phyloP scores from a whole-genome alignment of 2,329 filamentous ascomycete species.

The Stagonosporopsis cucurbitacearum region DNA sequence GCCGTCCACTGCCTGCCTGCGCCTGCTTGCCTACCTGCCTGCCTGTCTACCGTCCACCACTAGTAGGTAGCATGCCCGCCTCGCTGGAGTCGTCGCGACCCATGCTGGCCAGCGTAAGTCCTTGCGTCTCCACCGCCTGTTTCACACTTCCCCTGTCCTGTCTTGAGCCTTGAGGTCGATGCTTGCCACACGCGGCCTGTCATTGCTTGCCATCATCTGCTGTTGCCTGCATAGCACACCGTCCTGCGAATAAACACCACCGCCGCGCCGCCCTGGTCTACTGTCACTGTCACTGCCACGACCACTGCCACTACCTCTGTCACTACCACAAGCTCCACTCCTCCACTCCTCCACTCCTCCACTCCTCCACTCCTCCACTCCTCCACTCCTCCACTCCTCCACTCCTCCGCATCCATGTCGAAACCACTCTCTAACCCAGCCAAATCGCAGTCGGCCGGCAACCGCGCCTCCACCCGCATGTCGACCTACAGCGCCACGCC shows the following conservation, averaged over 20 bases:
- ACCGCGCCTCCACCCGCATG: conserved; percentile 54
- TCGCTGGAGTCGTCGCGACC: conserved; percentile 50
- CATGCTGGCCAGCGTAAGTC: conserved; percentile 51
- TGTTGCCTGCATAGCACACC: too few species aligned
- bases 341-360: too few species aligned
- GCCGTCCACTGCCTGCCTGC: too few species aligned
- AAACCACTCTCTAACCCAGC: conserved; percentile 34
- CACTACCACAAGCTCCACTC: too few species aligned
- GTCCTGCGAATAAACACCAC: conserved; percentile 22
- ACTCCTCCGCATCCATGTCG: conserved; percentile 27
- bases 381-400: too few species aligned
- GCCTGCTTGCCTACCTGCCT: too few species aligned
- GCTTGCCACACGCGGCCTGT: conserved; percentile 17
- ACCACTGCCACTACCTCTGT: too few species aligned
- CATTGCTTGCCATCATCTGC: too few species aligned
- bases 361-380: too few species aligned
- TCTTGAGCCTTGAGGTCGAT: conserved; percentile 25
- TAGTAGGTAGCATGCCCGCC: conserved; percentile 49
- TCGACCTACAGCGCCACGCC: conserved; percentile 59
- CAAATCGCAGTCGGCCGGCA: conserved; percentile 40
- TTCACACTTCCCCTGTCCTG: conserved; percentile 39
- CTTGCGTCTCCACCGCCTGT: conserved; percentile 35
- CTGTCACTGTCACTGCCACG: too few species aligned
- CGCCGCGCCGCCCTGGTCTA: conserved; percentile 7
- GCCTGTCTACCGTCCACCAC: too few species aligned